These are phyloP conservation scores for Colletotrichum spinosum DNA, from an alignment of 2,329 filamentous ascomycete species.

Conservation along the genomic window DNA sequence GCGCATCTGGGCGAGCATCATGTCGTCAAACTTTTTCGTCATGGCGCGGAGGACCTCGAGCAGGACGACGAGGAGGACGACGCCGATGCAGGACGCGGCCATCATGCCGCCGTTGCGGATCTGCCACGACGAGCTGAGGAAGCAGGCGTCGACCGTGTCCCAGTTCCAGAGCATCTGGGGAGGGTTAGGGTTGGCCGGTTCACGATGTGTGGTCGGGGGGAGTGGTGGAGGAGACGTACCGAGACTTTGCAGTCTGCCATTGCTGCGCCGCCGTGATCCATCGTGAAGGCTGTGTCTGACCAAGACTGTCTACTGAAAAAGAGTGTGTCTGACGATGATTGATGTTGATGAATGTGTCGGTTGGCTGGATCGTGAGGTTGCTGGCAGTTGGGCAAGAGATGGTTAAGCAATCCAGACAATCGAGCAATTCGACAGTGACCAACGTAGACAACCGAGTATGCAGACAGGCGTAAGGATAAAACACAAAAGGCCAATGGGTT, in stretches of 20 bases:
- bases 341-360: too few species aligned
- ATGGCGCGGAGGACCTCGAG: conserved; percentile 15
- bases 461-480: too few species aligned
- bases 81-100: conserved; percentile 22
- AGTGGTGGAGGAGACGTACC: conserved; percentile 38
- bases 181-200: rapidly evolving
- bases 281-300: conserved; percentile 1
- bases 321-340: too few species aligned
- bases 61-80: conserved; percentile 18
- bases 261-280: conserved; percentile 34
- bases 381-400: too few species aligned
- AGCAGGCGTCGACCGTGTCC: conserved; percentile 29
- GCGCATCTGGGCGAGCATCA: conserved; percentile 9
- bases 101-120: conserved; percentile 29
- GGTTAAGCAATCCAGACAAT: too few species aligned
- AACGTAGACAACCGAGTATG: too few species aligned
- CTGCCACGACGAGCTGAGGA: conserved; percentile 24
- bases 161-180: conserved; percentile 33
- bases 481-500: too few species aligned
- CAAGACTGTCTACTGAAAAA: background rate
- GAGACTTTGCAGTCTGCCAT: conserved; percentile 45
- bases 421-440: too few species aligned
- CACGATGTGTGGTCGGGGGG: background rate
- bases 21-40: conserved; percentile 17
- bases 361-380: too few species aligned